These are phyloP conservation scores for Termitomyces sp. DNA, from an alignment of 768 basidiomycete genomes.

Conservation along the genomic window DNA sequence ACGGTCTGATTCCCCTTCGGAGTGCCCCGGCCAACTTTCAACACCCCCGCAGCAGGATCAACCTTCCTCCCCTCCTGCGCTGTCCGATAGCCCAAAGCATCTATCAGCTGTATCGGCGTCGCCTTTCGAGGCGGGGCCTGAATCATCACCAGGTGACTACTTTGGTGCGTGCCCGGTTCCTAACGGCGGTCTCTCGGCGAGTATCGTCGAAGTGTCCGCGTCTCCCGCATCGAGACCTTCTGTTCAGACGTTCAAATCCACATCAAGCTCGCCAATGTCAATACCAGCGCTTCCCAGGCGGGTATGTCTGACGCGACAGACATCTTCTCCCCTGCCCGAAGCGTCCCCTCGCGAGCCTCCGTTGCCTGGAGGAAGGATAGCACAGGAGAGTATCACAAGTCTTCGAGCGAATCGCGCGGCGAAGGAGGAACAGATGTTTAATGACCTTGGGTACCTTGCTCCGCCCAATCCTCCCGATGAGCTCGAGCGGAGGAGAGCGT, in stretches of 20 bases:
- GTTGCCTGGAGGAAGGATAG: conserved; percentile 25
- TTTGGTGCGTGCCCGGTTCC: background rate
- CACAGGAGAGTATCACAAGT: conserved; percentile 21
- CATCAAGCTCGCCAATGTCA: conserved; percentile 19
- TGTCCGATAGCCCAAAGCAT: background rate
- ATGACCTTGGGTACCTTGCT: conserved; percentile 60
- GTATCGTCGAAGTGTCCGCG: background rate
- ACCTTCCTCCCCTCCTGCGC: background rate
- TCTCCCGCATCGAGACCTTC: background rate
- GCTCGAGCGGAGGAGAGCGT: conserved; percentile 69
- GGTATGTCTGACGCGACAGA: conserved; percentile 53
- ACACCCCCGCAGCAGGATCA: conserved; percentile 3
- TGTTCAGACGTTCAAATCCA: background rate
- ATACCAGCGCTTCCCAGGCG: conserved; percentile 47
- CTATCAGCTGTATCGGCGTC: conserved; percentile 8
- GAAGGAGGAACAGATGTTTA: conserved; percentile 66
- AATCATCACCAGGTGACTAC: conserved; percentile 9
- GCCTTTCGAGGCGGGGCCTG: background rate
- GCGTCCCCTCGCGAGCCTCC: conserved; percentile 27
- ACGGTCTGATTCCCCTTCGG: background rate
- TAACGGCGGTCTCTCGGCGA: background rate
- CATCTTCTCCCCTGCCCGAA: conserved; percentile 57
- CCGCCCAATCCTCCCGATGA: conserved; percentile 87
- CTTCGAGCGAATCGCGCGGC: conserved; percentile 40
- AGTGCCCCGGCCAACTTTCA: background rate